phyloP scores from a whole-genome alignment of 176 grass and related monocot genomes.

The Triticum turgidum region DNA sequence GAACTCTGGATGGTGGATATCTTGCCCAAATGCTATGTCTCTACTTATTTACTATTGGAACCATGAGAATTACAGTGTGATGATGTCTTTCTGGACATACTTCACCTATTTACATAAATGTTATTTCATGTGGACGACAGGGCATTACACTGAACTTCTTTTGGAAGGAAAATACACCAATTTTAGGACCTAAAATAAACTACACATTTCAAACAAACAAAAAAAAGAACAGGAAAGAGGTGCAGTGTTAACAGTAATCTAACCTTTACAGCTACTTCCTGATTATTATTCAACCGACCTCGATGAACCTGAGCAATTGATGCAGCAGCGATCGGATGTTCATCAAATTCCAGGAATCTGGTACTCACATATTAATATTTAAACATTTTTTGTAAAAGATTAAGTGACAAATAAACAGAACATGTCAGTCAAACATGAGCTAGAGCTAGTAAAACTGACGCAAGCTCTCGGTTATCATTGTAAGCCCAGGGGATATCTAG shows the following conservation, averaged over 20 bases:
- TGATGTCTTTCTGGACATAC: not conserved
- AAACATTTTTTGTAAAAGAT: slow-evolving; percentile 2
- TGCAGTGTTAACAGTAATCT: slow-evolving; percentile 29
- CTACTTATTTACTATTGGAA: not conserved
- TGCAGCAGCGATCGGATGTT: slow-evolving; percentile 92
- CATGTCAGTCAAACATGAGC: slow-evolving; percentile 6
- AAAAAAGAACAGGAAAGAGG: slow-evolving; percentile 24
- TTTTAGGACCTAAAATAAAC: slow-evolving; percentile 2
- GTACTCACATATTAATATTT: slow-evolving; percentile 43
- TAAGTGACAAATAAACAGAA: slow-evolving; percentile 25
- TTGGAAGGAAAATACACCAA: slow-evolving; percentile 10
- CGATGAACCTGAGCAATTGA: slow-evolving; percentile 98
- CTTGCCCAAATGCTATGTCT: slow-evolving; percentile 14
- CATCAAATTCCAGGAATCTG: slow-evolving; percentile 92
- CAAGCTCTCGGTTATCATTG: not conserved
- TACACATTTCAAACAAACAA: not conserved
- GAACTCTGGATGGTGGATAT: slow-evolving; percentile 11
- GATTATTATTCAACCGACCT: slow-evolving; percentile 66
- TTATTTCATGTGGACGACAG: not conserved
- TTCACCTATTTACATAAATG: slow-evolving; percentile 20
- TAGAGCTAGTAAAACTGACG: not conserved
- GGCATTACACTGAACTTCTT: not conserved
- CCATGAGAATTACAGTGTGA: not conserved
- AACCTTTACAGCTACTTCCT: slow-evolving; percentile 95
- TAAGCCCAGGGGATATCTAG: not conserved